These are phyloP conservation scores for Aspergillus biplanus DNA, from an alignment of 495 filamentous ascomycete species.

Conservation along the genomic window DNA sequence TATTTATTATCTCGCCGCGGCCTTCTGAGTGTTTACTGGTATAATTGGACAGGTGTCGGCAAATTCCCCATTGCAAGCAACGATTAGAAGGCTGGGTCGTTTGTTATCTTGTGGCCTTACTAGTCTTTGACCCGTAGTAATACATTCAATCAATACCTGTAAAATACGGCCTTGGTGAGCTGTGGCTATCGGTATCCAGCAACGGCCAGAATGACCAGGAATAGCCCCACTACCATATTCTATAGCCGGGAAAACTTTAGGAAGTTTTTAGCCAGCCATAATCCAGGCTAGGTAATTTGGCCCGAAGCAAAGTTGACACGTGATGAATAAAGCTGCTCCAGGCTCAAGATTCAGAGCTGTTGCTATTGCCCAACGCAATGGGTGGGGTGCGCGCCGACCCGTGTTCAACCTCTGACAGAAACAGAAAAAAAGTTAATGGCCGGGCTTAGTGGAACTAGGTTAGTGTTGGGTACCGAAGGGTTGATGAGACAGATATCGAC, in stretches of 20 bases:
- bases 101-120: neutral
- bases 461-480: neutral
- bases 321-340: neutral
- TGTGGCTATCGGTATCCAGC: neutral
- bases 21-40: neutral
- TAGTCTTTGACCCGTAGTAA: neutral
- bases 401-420: neutral
- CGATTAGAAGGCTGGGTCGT: neutral
- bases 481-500: neutral
- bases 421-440: neutral
- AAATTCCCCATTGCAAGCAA: neutral
- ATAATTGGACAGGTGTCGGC: neutral
- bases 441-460: neutral
- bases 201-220: neutral
- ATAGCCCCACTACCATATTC: neutral
- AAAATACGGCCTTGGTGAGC: neutral
- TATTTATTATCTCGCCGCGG: neutral
- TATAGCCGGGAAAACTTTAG: neutral
- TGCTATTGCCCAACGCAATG: neutral
- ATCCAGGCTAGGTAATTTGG: neutral
- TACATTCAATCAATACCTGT: neutral
- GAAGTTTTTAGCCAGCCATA: neutral
- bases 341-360: neutral
- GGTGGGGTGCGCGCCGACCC: neutral
- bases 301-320: neutral